Evolutionary conservation across 2,329 filamentous ascomycete species (phyloP).

Genomic region (Phaeosphaeria sp.): DNA sequence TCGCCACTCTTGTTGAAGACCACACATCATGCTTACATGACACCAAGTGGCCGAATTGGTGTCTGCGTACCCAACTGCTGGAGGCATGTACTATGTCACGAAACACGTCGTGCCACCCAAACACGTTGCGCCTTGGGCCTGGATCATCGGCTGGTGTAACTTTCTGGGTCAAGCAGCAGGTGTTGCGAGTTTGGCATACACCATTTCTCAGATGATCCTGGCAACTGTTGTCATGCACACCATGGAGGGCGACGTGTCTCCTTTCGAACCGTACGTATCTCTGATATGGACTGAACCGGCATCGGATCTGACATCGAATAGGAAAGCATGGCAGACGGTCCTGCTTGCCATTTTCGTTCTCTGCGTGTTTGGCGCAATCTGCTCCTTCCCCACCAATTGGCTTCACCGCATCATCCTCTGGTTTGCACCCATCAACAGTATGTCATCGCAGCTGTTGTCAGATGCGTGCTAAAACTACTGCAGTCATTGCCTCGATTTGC

Average conservation of each 20-base stretch:
- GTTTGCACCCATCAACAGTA: slow-evolving; percentile 72
- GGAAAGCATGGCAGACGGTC: slow-evolving; percentile 65
- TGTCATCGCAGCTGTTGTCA: slow-evolving; percentile 1
- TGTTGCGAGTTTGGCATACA: slow-evolving; percentile 68
- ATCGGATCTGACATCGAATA: not conserved
- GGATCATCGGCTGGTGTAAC: slow-evolving; percentile 73
- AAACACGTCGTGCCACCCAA: slow-evolving; percentile 69
- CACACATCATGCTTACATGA: slow-evolving; percentile 1
- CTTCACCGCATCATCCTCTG: slow-evolving; percentile 67
- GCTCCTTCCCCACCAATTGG: slow-evolving; percentile 66
- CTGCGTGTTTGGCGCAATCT: slow-evolving; percentile 64
- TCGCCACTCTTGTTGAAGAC: not conserved
- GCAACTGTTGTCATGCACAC: slow-evolving; percentile 69
- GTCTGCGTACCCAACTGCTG: slow-evolving; percentile 71
- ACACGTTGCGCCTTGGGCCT: slow-evolving; percentile 68
- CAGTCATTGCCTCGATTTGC: slow-evolving; percentile 64
- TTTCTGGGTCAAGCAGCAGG: slow-evolving; percentile 69
- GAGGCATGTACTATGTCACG: slow-evolving; percentile 73
- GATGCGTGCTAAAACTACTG: slow-evolving; percentile 8
- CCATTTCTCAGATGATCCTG: slow-evolving; percentile 69
- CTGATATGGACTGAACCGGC: not conserved
- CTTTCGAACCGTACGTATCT: slow-evolving; percentile 62
- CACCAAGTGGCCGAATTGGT: slow-evolving; percentile 67
- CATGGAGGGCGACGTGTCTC: slow-evolving; percentile 58
- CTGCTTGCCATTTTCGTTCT: slow-evolving; percentile 64